Evolutionary conservation across 1,139 yeast genomes (phyloP).

Genomic region (Debaryomyces robertsiae): DNA sequence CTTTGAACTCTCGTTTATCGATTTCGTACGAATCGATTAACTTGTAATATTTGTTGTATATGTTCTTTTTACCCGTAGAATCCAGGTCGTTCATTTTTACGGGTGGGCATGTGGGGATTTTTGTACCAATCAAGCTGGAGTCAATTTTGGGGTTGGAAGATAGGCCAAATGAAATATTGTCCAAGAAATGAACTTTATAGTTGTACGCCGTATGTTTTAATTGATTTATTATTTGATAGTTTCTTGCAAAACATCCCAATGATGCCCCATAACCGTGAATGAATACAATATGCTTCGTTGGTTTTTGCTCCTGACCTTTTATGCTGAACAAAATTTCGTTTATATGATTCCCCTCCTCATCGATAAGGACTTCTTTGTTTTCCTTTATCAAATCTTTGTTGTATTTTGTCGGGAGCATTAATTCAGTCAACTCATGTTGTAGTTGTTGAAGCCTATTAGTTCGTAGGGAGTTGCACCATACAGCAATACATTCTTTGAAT

Average conservation of each 20-base stretch:
- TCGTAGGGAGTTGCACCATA: constrained; percentile 38
- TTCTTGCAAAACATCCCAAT: constrained; percentile 79
- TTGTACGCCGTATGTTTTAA: constrained; percentile 44
- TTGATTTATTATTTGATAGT: constrained; percentile 53
- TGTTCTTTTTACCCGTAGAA: constrained; percentile 31
- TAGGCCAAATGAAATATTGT: constrained; percentile 82
- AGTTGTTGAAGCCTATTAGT: constrained; percentile 29
- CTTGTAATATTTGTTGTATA: constrained; percentile 47
- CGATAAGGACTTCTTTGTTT: constrained; percentile 28
- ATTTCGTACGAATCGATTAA: constrained; percentile 38
- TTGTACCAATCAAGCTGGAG: constrained; percentile 20
- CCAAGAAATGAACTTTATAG: constrained; percentile 69
- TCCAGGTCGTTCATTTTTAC: constrained; percentile 31
- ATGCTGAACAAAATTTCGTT: constrained; percentile 42
- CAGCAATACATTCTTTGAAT: constrained; percentile 18
- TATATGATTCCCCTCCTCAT: constrained; percentile 30
- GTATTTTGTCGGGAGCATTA: constrained; percentile 35
- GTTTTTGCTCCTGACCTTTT: constrained; percentile 22
- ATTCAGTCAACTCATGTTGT: constrained; percentile 39
- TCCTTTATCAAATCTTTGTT: constrained; percentile 26
- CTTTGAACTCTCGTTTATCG: constrained; percentile 27
- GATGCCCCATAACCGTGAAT: constrained; percentile 95
- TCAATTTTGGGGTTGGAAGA: constrained; percentile 62
- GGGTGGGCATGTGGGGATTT: constrained; percentile 32
- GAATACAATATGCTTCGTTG: constrained; percentile 56